Evolutionary conservation across 352 stramenopile genomes (phyloP).

Genomic region (Saprolegnia diclina): DNA sequence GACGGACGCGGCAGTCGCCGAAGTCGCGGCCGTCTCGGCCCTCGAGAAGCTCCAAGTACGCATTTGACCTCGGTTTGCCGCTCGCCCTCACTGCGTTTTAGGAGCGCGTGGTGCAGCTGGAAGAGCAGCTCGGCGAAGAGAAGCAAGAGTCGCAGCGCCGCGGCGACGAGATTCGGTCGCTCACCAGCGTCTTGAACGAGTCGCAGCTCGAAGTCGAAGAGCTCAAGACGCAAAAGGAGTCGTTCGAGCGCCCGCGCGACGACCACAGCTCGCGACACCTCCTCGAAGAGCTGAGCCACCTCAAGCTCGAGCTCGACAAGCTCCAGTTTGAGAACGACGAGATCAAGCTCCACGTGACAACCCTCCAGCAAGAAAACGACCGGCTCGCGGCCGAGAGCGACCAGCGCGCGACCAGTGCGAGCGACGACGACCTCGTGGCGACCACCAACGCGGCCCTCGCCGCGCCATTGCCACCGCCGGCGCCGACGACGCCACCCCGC

Average conservation of each 20-base stretch:
- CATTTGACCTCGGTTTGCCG: too few relatives aligned
- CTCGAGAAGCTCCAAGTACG: constrained; percentile 58
- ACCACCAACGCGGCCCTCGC: background rate
- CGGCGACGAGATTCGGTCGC: constrained; percentile 64
- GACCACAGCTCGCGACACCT: constrained; percentile 23
- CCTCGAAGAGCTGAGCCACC: constrained; percentile 33
- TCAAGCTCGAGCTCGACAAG: constrained; percentile 61
- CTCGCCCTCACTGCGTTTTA: background rate
- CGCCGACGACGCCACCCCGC: background rate
- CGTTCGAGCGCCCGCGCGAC: constrained; percentile 38
- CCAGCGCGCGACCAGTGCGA: background rate
- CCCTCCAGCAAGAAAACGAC: constrained; percentile 30
- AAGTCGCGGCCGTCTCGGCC: constrained; percentile 32
- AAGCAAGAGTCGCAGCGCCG: constrained; percentile 70
- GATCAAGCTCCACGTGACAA: constrained; percentile 26
- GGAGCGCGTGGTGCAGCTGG: constrained; percentile 54
- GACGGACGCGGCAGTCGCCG: constrained; percentile 31
- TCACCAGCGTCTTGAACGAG: constrained; percentile 55
- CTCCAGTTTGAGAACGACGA: constrained; percentile 76
- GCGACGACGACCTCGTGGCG: constrained; percentile 3
- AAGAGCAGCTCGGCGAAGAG: constrained; percentile 75
- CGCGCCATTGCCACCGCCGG: background rate
- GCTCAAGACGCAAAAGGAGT: constrained; percentile 60
- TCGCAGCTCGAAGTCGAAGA: constrained; percentile 57
- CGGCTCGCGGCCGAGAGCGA: constrained; percentile 24